Base-by-base conservation (phyloP, 345 rosid genomes). In the Populus deltoides region DNA sequence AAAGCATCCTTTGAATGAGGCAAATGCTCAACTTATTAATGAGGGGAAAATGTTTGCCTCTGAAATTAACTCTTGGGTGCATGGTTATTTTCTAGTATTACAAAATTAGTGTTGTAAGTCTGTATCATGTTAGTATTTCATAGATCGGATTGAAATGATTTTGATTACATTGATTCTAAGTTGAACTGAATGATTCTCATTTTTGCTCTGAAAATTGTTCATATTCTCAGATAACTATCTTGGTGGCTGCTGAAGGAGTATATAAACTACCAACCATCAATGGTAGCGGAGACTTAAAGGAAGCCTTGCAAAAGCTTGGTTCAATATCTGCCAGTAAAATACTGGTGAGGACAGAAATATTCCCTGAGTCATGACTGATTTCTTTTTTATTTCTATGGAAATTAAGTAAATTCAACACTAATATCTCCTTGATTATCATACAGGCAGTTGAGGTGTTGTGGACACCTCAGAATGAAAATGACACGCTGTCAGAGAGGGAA, bases 391-490 rank as follows among this genome's bases (percentile, higher is more conserved):
- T 15, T 47, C 17, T 25, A 2, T 35, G 10, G 22, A 36, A 47
- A 55, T 67, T 68, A 43, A 67, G 63, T 70, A 74, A 33, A 77
- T 75, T 57, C 36, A 47, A 43, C 68, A 45, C 75, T 82, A 36
- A 74, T 35, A 29, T 63, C 38, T 71, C 65, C 68, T 86, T 73
- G 47, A 69, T 73, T 70, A 17, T 69, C 8, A 65, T 85, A 77
- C 88, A 95, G 98, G 98, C 97, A 35, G 98, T 93, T 31, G 98
- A 95, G 86, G 98, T 92, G 77, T 78, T 95, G 85, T 95, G 99
- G 99, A 93, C 98, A 53, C 97, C 99, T 16, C 98, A 95, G 80
- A 86, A 92, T 73, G 99, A 92, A 83, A 83, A 86, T 33, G 98
- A 91, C 75, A 87, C 90, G 8, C 79, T 93, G 57, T 82, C 98